These are phyloP conservation scores for Massariosphaeria phaeospora DNA, from an alignment of 495 filamentous ascomycete genomes.

Conservation along the genomic window DNA sequence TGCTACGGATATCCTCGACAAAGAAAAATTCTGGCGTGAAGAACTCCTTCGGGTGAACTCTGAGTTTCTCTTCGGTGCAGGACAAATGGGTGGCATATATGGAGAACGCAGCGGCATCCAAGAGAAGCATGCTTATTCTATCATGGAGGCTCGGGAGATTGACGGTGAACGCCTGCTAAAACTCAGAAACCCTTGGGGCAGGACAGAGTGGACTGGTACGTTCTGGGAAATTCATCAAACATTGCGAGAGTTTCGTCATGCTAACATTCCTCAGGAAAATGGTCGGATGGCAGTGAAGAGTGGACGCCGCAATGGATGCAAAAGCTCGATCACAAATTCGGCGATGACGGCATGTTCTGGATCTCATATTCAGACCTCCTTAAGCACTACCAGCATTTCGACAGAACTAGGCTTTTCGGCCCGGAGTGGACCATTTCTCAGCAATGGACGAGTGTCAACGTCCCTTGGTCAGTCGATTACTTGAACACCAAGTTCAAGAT, in stretches of 20 bases:
- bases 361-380: slow-evolving; percentile 77
- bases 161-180: slow-evolving; percentile 69
- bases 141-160: slow-evolving; percentile 75
- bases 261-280: too few relatives aligned
- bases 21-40: slow-evolving; percentile 81
- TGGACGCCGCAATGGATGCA: slow-evolving; percentile 88
- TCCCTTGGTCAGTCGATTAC: slow-evolving; percentile 84
- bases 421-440: slow-evolving; percentile 74
- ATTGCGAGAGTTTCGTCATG: too few relatives aligned
- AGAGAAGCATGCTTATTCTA: slow-evolving; percentile 82
- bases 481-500: slow-evolving; percentile 77
- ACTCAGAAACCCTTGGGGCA: slow-evolving; percentile 86
- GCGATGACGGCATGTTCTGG: slow-evolving; percentile 81
- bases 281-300: slow-evolving; percentile 73
- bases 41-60: slow-evolving; percentile 81
- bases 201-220: slow-evolving; percentile 64
- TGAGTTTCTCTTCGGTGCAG: slow-evolving; percentile 83
- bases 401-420: slow-evolving; percentile 87
- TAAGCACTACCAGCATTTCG: slow-evolving; percentile 73
- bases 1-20: slow-evolving; percentile 79
- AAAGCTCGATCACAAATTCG: slow-evolving; percentile 74
- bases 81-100: slow-evolving; percentile 49
- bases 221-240: too few relatives aligned
- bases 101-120: slow-evolving; percentile 67
- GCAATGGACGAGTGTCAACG: slow-evolving; percentile 77